Evolutionary conservation across 768 basidiomycete genomes (phyloP), one percentile per base, ranked within the genome.

Genomic region (Strobilomyces confusus): DNA sequence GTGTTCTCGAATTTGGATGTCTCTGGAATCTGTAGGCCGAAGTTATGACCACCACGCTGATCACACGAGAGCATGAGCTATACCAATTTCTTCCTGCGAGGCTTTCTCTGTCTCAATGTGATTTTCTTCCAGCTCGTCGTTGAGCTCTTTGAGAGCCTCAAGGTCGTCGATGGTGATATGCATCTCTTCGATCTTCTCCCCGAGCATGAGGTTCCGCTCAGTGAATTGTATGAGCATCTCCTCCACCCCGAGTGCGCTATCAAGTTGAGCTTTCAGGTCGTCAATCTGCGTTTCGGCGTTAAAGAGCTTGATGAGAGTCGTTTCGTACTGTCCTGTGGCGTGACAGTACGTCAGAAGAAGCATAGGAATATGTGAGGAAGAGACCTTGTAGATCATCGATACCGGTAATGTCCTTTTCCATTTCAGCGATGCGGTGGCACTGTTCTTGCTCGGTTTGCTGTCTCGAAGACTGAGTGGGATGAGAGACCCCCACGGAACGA

Each of bases 101-200:
- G 85, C 81, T 67, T 91, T 94, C 72, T 98, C 95, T 0, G 93
- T 91, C 69, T 97, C 95, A 3, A 90, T 67, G 58, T 98, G 95
- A 62, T 92, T 94, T 71, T 98, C 95, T 69, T 98, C 97, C 3
- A 99, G 80, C 71, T 99, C 97, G 56, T 99, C 95, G 51, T 88
- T 92, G 44, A 99, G 86, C 63, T 98, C 97, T 66, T 95, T 91
- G 38, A 99, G 81, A 12, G 94, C 84, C 66, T 99, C 97, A 5
- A 98, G 82, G 63, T 99, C 97, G 68, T 98, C 95, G 50, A 98
- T 92, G 0, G 90, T 91, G 50, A 92, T 86, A 13, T 92, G 82
- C 89, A 98, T 95, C 71, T 98, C 94, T 67, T 98, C 97, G 58
- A 98, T 93, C 83, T 94, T 95, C 91, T 98, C 95, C 55, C 91